phyloP scores from a whole-genome alignment of 305 asterid genomes.

The Rubia balearica region DNA sequence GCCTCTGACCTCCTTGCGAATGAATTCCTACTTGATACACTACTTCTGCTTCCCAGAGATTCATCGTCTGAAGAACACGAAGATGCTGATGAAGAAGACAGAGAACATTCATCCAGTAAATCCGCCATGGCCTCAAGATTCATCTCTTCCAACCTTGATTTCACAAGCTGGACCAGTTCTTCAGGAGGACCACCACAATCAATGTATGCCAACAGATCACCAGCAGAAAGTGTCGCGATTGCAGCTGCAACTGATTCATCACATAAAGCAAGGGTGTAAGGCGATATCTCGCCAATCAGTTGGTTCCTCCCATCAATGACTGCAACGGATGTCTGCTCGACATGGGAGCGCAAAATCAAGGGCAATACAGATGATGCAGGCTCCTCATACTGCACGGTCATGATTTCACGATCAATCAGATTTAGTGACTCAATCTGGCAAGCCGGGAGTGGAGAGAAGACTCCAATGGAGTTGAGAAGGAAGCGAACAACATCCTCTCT shows the following conservation, averaged over 20 bases:
- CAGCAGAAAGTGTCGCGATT: constrained; percentile 54
- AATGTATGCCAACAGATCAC: constrained; percentile 68
- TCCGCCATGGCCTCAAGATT: constrained; percentile 45
- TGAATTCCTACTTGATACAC: constrained; percentile 33
- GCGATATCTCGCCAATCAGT: constrained; percentile 73
- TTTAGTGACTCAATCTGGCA: constrained; percentile 45
- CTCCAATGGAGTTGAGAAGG: constrained; percentile 65
- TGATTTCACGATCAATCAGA: constrained; percentile 42
- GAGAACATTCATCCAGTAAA: constrained; percentile 45
- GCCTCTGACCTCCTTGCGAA: constrained; percentile 60
- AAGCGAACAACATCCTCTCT: constrained; percentile 68
- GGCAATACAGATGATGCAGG: constrained; percentile 57
- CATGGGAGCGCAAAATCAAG: constrained; percentile 33
- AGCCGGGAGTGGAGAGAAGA: constrained; percentile 62
- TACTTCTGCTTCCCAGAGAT: constrained; percentile 24
- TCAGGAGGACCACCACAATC: constrained; percentile 69
- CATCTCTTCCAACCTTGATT: constrained; percentile 51
- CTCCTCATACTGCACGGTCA: constrained; percentile 39
- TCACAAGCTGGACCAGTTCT: constrained; percentile 55
- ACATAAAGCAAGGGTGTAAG: constrained; percentile 56
- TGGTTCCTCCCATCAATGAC: constrained; percentile 50
- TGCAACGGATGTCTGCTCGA: constrained; percentile 55
- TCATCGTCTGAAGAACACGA: constrained; percentile 76
- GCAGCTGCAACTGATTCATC: constrained; percentile 70
- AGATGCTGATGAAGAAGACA: constrained; percentile 30